These are phyloP conservation scores for Priceomyces carsonii DNA, from an alignment of 805 yeast species.

Conservation along the genomic window DNA sequence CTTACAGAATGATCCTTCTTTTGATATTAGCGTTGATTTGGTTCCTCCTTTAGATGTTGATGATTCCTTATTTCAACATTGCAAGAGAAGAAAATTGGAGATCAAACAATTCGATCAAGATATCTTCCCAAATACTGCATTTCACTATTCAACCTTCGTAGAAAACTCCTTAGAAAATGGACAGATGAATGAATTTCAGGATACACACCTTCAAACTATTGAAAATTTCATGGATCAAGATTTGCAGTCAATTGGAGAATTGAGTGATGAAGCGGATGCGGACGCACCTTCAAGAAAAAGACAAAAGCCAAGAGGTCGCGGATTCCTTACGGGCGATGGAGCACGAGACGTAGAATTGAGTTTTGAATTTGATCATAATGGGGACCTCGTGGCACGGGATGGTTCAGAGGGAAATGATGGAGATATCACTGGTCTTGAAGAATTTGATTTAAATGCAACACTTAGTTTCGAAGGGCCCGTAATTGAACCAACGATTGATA, in stretches of 20 bases:
- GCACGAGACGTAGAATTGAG: slow-evolving; percentile 13
- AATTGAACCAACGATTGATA: slow-evolving; percentile 3
- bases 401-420: background rate
- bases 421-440: slow-evolving; percentile 2
- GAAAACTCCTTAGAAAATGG: background rate
- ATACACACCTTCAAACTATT: slow-evolving; percentile 9
- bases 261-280: slow-evolving; percentile 6
- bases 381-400: slow-evolving; percentile 9
- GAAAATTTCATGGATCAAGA: slow-evolving; percentile 16
- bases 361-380: slow-evolving; percentile 23
- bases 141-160: background rate
- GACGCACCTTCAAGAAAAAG: slow-evolving; percentile 8
- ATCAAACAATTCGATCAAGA: slow-evolving; percentile 14
- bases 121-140: slow-evolving; percentile 10
- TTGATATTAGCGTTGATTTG: slow-evolving; percentile 26
- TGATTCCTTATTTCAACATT: slow-evolving; percentile 7
- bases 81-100: slow-evolving; percentile 17
- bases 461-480: background rate
- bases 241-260: slow-evolving; percentile 9
- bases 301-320: slow-evolving; percentile 3
- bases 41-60: slow-evolving; percentile 13
- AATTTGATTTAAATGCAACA: slow-evolving; percentile 3
- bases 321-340: too few species aligned
- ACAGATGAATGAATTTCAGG: slow-evolving; percentile 1
- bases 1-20: slow-evolving; percentile 25